These are phyloP conservation scores for Parsonsia alboflavescens DNA, from an alignment of 257 asterid species.

Conservation along the genomic window DNA sequence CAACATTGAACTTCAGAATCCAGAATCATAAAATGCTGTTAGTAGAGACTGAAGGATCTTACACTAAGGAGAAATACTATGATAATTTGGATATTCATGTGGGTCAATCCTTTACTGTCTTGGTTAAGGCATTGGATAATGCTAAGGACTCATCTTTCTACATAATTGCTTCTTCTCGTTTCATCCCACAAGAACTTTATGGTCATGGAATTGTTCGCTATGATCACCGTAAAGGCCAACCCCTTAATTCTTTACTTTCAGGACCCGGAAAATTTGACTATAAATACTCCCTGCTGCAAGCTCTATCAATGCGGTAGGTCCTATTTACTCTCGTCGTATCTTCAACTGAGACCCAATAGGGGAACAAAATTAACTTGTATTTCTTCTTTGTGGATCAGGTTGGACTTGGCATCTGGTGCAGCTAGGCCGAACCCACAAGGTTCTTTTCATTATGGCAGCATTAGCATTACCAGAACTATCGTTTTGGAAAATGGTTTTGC, in stretches of 20 bases:
- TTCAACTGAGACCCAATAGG: no score
- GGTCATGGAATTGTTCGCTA: constrained; percentile 25
- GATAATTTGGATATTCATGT: constrained; percentile 30
- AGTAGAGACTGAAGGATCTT: constrained; percentile 35
- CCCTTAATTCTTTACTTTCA: constrained; percentile 2
- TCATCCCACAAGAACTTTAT: constrained; percentile 15
- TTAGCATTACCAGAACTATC: constrained; percentile 16
- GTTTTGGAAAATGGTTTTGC: constrained; percentile 15
- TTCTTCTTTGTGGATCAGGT: constrained; percentile 11
- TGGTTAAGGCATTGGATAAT: constrained; percentile 24
- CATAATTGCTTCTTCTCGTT: constrained; percentile 31
- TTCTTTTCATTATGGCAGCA: constrained; percentile 26
- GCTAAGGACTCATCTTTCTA: constrained; percentile 15
- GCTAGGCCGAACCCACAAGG: constrained; percentile 36
- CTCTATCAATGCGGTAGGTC: constrained; percentile 18
- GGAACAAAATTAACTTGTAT: no score
- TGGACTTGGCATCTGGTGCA: constrained; percentile 30
- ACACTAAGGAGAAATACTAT: constrained; percentile 20
- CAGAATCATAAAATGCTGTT: constrained; percentile 25
- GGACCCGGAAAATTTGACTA: constrained; percentile 11
- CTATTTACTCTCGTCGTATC: no score
- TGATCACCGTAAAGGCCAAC: constrained; percentile 18
- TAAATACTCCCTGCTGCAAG: constrained; percentile 14
- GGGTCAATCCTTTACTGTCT: constrained; percentile 32
- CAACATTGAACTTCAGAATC: constrained; percentile 30